Conservation (phyloP, 495 filamentous ascomycete genomes). For the Aspergillus bertholletiae region DNA sequence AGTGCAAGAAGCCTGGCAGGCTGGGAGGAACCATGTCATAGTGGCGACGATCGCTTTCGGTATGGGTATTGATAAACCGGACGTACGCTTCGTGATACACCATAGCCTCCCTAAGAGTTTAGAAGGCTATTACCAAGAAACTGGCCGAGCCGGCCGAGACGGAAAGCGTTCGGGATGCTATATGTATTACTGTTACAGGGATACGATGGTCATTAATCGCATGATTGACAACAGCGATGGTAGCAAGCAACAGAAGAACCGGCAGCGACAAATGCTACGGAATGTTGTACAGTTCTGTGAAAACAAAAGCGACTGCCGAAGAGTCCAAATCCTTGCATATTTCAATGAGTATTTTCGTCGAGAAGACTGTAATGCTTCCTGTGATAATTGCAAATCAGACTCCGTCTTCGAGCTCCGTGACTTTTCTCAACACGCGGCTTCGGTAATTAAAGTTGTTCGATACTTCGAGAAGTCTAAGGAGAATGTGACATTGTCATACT, state of each 20-base stretch:
- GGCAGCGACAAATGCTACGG: slow-evolving; percentile 79
- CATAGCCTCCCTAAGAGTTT: slow-evolving; percentile 87
- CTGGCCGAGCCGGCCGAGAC: slow-evolving; percentile 89
- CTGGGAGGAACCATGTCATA: slow-evolving; percentile 74
- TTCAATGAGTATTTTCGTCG: slow-evolving; percentile 80
- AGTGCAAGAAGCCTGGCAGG: slow-evolving; percentile 80
- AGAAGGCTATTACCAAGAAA: slow-evolving; percentile 99
- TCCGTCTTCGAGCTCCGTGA: slow-evolving; percentile 65
- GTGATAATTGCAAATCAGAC: slow-evolving; percentile 82
- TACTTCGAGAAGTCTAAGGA: slow-evolving; percentile 42
- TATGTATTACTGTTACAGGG: slow-evolving; percentile 78
- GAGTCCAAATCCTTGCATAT: slow-evolving; percentile 84
- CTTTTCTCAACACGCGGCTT: slow-evolving; percentile 68
- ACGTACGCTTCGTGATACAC: slow-evolving; percentile 95
- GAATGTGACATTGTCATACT: slow-evolving; percentile 51
- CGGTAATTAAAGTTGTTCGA: slow-evolving; percentile 63
- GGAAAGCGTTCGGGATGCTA: slow-evolving; percentile 84
- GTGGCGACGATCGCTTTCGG: slow-evolving; percentile 99
- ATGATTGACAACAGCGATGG: slow-evolving; percentile 82
- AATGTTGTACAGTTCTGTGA: slow-evolving; percentile 84
- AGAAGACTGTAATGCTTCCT: slow-evolving; percentile 66
- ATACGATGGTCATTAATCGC: slow-evolving; percentile 56
- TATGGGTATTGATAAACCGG: slow-evolving; percentile 97
- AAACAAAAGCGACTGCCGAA: slow-evolving; percentile 78
- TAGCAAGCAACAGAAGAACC: slow-evolving; percentile 69